Evolutionary conservation across 2,329 filamentous ascomycete genomes (phyloP).

Genomic region (Penicillium polonicum): DNA sequence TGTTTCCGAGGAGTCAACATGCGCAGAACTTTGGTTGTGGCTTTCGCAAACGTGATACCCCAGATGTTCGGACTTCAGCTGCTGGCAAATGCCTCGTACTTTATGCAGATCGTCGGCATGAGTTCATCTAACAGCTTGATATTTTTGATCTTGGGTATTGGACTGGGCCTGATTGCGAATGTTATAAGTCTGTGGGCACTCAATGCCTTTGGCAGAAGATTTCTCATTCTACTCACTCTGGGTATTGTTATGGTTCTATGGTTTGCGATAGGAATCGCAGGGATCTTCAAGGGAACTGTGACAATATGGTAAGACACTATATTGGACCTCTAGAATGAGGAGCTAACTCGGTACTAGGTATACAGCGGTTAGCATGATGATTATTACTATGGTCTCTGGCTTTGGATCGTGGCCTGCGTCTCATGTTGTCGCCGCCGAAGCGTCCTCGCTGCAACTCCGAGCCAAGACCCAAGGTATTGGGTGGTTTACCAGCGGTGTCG

Average conservation of each 20-base stretch:
- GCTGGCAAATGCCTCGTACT: slow-evolving; percentile 43
- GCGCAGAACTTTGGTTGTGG: slow-evolving; percentile 26
- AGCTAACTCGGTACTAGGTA: slow-evolving; percentile 29
- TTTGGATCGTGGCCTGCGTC: slow-evolving; percentile 35
- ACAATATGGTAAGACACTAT: slow-evolving; percentile 38
- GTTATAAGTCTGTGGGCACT: slow-evolving; percentile 45
- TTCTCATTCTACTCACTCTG: slow-evolving; percentile 40
- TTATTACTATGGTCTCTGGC: slow-evolving; percentile 44
- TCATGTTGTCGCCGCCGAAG: slow-evolving; percentile 34
- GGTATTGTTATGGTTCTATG: slow-evolving; percentile 37
- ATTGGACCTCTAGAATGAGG: rapidly evolving
- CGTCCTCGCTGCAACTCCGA: slow-evolving; percentile 32
- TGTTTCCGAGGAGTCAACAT: slow-evolving; percentile 25
- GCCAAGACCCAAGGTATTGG: slow-evolving; percentile 37
- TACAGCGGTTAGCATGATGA: slow-evolving; percentile 42
- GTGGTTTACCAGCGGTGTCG: slow-evolving; percentile 43
- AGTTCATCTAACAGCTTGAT: slow-evolving; percentile 32
- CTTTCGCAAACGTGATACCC: slow-evolving; percentile 43
- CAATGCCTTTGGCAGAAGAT: slow-evolving; percentile 41
- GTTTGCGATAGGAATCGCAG: slow-evolving; percentile 47
- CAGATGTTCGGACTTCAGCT: slow-evolving; percentile 47
- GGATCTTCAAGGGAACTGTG: slow-evolving; percentile 39
- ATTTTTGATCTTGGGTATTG: slow-evolving; percentile 47
- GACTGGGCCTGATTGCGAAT: slow-evolving; percentile 46
- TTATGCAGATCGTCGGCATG: slow-evolving; percentile 31